Evolutionary conservation across 1,139 yeast species (phyloP).

Genomic region (Cylindricascospora bacillispora): DNA sequence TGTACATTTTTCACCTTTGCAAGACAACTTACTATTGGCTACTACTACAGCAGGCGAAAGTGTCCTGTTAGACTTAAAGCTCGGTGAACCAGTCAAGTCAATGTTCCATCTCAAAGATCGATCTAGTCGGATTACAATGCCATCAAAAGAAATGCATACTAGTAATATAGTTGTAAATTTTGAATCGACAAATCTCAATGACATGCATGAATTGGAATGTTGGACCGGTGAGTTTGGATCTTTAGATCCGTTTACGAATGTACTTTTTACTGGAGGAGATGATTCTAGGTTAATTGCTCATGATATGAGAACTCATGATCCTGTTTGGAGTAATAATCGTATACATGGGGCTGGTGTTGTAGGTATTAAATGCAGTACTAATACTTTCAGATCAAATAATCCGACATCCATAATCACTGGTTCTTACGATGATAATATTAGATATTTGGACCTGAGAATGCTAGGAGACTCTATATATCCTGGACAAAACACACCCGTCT

Average conservation of each 20-base stretch:
- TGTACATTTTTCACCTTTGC: slow-evolving; percentile 41
- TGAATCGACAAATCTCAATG: too few species aligned
- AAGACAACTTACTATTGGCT: slow-evolving; percentile 28
- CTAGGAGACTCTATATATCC: slow-evolving; percentile 24
- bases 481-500: slow-evolving; percentile 18
- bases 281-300: slow-evolving; percentile 68
- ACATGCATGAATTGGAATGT: slow-evolving; percentile 68
- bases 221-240: slow-evolving; percentile 81
- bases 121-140: too few species aligned
- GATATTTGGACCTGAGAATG: slow-evolving; percentile 57
- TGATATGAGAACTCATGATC: slow-evolving; percentile 42
- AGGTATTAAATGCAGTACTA: slow-evolving; percentile 35
- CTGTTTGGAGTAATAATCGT: slow-evolving; percentile 45
- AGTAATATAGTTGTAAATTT: too few species aligned
- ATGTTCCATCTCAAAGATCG: too few species aligned
- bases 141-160: too few species aligned
- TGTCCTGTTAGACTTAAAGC: slow-evolving; percentile 15
- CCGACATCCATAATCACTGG: slow-evolving; percentile 72
- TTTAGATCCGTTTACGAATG: slow-evolving; percentile 37
- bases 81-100: too few species aligned
- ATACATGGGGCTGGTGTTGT: slow-evolving; percentile 85
- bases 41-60: slow-evolving; percentile 53
- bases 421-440: slow-evolving; percentile 73
- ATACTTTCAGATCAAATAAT: slow-evolving; percentile 20
- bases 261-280: slow-evolving; percentile 84